Evolutionary conservation across 1,284 basidiomycete genomes (phyloP).

Genomic region (Leccinum variabile): DNA sequence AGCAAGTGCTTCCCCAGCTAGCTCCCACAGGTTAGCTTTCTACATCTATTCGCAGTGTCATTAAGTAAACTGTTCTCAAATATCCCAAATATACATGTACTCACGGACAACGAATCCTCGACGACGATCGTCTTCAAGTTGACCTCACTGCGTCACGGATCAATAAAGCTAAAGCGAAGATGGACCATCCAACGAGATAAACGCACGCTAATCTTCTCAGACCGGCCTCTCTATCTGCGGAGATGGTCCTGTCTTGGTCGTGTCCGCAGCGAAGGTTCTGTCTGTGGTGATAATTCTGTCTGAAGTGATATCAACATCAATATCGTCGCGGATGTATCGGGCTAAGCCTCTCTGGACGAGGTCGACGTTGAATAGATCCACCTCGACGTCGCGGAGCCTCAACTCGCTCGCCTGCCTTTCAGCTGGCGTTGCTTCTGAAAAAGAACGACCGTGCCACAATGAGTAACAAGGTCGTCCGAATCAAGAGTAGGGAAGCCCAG

Average conservation of each 20-base stretch:
- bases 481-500: constrained; percentile 13
- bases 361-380: too few relatives aligned
- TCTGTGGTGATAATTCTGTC: too few relatives aligned
- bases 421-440: too few relatives aligned
- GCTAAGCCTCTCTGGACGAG: too few relatives aligned
- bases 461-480: too few relatives aligned
- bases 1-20: not conserved
- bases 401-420: too few relatives aligned
- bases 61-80: not conserved
- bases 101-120: not conserved
- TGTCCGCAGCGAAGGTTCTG: too few relatives aligned
- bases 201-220: not conserved
- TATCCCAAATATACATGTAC: not conserved
- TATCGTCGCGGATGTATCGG: too few relatives aligned
- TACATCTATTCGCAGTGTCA: not conserved
- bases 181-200: not conserved
- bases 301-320: too few relatives aligned
- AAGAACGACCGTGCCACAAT: too few relatives aligned
- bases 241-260: constrained; percentile 31
- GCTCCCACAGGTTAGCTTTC: not conserved
- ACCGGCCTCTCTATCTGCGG: not conserved
- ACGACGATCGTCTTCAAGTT: not conserved
- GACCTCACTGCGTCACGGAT: not conserved
- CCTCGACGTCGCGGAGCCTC: too few relatives aligned
- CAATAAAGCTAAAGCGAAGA: not conserved